Evolutionary conservation across 306 rosid species (phyloP).

Genomic region (Cicer cuneatum): DNA sequence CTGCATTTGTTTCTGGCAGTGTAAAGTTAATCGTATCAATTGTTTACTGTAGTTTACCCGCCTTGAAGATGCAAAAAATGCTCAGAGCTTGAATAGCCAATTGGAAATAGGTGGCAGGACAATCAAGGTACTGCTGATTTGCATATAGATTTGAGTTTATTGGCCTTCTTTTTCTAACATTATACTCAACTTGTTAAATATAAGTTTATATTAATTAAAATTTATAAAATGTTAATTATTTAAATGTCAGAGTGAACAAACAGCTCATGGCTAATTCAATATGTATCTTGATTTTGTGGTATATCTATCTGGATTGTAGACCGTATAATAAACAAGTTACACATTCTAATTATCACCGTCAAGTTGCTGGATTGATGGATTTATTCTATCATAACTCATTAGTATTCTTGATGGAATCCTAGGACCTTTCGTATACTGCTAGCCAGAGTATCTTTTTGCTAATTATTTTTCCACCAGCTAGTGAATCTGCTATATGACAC

Average conservation of each 20-base stretch:
- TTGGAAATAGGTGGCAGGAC: conserved; percentile 88
- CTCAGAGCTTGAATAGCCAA: conserved; percentile 89
- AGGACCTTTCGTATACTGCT: neutral
- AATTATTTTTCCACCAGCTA: neutral
- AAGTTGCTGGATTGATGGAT: neutral
- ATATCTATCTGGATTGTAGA: conserved; percentile 17
- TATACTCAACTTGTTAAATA: conserved; percentile 15
- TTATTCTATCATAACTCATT: neutral
- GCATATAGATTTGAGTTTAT: conserved; percentile 30
- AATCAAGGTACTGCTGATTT: conserved; percentile 69
- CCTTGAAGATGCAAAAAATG: conserved; percentile 92
- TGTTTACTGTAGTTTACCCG: conserved; percentile 73
- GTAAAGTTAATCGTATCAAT: conserved; percentile 44
- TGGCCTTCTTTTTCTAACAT: conserved; percentile 18
- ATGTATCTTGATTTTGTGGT: conserved; percentile 18
- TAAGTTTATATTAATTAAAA: neutral
- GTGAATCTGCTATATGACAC: neutral
- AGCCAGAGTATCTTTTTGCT: neutral
- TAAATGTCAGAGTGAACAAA: conserved; percentile 27
- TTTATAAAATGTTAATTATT: neutral
- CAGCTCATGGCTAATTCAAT: conserved; percentile 18
- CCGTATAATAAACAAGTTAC: neutral
- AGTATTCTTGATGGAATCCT: neutral
- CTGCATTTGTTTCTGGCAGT: conserved; percentile 41
- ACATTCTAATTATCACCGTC: neutral